phyloP scores from a whole-genome alignment of 2,329 filamentous ascomycete genomes.

The Epichloe bromicola region DNA sequence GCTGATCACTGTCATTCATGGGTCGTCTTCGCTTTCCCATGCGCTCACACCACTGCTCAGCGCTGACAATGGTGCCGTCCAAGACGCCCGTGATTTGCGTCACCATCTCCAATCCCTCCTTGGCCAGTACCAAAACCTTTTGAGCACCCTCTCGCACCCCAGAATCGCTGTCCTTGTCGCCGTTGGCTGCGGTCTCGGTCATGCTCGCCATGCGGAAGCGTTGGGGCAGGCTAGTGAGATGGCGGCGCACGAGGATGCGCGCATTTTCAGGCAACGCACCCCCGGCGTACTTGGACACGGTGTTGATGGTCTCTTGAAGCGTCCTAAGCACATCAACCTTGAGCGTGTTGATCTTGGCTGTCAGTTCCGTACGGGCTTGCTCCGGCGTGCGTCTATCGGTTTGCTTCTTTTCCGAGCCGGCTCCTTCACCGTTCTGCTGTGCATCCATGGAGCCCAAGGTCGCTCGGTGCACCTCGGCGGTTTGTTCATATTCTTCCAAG shows the following conservation, averaged over 20 bases:
- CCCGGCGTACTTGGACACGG: constrained; percentile 83
- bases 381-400: constrained; percentile 12
- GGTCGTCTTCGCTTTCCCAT: constrained; percentile 38
- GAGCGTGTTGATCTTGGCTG: constrained; percentile 52
- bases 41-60: constrained; percentile 80
- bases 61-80: constrained; percentile 78
- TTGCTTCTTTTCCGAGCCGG: not conserved
- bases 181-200: constrained; percentile 14
- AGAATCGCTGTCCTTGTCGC: constrained; percentile 22
- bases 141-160: constrained; percentile 47
- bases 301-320: constrained; percentile 68
- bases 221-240: constrained; percentile 73
- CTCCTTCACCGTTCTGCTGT: constrained; percentile 1
- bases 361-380: constrained; percentile 29
- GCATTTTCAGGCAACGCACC: constrained; percentile 85
- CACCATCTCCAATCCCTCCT: constrained; percentile 90
- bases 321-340: constrained; percentile 63
- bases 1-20: constrained; percentile 14
- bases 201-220: constrained; percentile 65
- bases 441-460: constrained; percentile 6
- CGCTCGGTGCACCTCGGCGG: not conserved
- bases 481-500: constrained; percentile 65
- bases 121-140: constrained; percentile 71
- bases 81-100: constrained; percentile 78
- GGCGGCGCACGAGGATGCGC: constrained; percentile 64